Conservation (phyloP, 2,329 filamentous ascomycete species). For the Coccinonectria pachysandricola region DNA sequence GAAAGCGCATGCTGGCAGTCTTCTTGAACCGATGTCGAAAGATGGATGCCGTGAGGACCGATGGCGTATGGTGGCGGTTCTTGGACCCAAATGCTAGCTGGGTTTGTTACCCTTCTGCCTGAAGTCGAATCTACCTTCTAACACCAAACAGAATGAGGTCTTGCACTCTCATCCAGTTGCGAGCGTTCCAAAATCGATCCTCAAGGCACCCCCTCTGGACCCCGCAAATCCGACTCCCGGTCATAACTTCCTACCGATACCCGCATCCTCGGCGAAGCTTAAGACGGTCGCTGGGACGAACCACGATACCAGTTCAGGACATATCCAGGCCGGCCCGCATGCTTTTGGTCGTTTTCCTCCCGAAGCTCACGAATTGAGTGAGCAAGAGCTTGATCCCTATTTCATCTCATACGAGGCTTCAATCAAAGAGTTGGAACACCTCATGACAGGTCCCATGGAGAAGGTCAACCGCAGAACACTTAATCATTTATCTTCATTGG, state of each 20-base stretch:
- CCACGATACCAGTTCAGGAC: slow-evolving; percentile 25
- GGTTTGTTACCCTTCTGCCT: too few species aligned
- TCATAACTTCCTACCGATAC: slow-evolving; percentile 80
- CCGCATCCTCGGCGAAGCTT: slow-evolving; percentile 75
- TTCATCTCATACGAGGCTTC: slow-evolving; percentile 89
- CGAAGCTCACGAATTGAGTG: slow-evolving; percentile 62
- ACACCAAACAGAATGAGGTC: slow-evolving; percentile 91
- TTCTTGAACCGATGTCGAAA: slow-evolving; percentile 88
- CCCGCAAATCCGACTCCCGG: slow-evolving; percentile 84
- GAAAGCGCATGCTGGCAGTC: slow-evolving; percentile 93
- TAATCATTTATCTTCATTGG: slow-evolving; percentile 72
- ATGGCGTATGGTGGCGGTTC: slow-evolving; percentile 97
- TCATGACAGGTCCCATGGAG: slow-evolving; percentile 89
- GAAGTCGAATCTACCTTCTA: too few species aligned
- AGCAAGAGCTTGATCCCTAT: slow-evolving; percentile 90
- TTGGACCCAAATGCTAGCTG: slow-evolving; percentile 97
- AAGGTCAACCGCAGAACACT: slow-evolving; percentile 89
- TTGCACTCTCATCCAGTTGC: slow-evolving; percentile 81
- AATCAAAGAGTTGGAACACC: slow-evolving; percentile 79
- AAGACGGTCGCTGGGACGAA: slow-evolving; percentile 42
- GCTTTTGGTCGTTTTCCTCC: slow-evolving; percentile 74
- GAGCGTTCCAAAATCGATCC: slow-evolving; percentile 84
- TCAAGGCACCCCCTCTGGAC: slow-evolving; percentile 92
- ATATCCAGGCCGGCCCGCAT: slow-evolving; percentile 38
- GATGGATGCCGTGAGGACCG: slow-evolving; percentile 85